A percentile compares a stretch with the other conserved stretches of the same genome.
Conservation (phyloP, 495 filamentous ascomycete species). For the Sporormia fimetaria region DNA sequence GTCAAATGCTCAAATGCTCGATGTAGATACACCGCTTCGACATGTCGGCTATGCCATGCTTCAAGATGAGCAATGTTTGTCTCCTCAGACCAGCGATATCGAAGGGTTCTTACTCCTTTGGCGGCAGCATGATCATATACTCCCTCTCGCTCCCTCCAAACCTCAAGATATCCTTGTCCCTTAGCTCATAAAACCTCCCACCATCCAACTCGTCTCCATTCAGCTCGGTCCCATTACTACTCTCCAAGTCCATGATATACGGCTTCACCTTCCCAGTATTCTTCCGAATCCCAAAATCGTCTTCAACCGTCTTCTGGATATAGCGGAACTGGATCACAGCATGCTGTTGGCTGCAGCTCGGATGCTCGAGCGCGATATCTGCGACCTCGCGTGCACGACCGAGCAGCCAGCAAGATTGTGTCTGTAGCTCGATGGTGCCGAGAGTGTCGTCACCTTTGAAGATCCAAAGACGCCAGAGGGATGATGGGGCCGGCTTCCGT, state of each 20-base stretch:
- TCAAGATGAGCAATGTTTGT: too few relatives aligned
- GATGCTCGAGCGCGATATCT: conserved; percentile 77
- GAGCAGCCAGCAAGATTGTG: conserved; percentile 79
- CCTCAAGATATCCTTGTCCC: conserved; percentile 75
- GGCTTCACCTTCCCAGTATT: conserved; percentile 60
- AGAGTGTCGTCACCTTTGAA: conserved; percentile 78
- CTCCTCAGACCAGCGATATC: too few relatives aligned
- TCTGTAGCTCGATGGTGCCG: conserved; percentile 63
- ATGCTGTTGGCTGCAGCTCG: conserved; percentile 87
- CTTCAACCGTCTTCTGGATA: conserved; percentile 52
- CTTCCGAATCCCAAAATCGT: conserved; percentile 74
- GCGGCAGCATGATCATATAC: conserved; percentile 36
- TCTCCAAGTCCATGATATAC: conserved; percentile 89
- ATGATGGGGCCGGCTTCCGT: conserved; percentile 67
- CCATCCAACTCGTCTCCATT: conserved; percentile 63
- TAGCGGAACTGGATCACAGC: conserved; percentile 89
- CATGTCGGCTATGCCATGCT: too few relatives aligned
- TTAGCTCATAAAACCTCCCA: conserved; percentile 73
- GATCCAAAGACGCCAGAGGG: conserved; percentile 80
- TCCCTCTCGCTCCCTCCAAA: conserved; percentile 74
- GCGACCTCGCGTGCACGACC: conserved; percentile 70
- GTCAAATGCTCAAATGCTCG: too few relatives aligned
- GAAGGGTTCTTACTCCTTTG: conserved; percentile 11
- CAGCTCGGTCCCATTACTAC: conserved; percentile 78
- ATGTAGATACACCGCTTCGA: too few relatives aligned